Percentiles rank a stretch among this genome's conserved stretches.
These are phyloP conservation scores for Neurospora sublineolata DNA, from an alignment of 495 filamentous ascomycete genomes.

Conservation along the genomic window DNA sequence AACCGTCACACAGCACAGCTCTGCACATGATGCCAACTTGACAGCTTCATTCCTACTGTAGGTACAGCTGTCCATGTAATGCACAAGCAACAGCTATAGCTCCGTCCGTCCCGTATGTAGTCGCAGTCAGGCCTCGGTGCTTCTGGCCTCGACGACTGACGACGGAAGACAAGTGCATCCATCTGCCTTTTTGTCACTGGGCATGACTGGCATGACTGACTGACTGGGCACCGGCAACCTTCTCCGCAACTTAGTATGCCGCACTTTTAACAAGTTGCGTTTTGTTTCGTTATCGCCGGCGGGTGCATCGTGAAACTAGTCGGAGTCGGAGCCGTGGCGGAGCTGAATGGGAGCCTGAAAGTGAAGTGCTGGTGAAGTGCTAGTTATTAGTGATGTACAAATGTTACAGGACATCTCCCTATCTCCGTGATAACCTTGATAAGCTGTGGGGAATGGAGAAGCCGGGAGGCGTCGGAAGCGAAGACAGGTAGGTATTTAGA, in stretches of 20 bases:
- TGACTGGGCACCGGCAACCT: neutral
- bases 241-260: neutral
- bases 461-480: neutral
- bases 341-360: neutral
- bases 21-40: neutral
- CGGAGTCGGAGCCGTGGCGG: neutral
- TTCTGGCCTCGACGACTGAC: neutral
- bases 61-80: neutral
- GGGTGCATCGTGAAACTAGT: neutral
- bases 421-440: neutral
- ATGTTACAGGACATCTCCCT: no score
- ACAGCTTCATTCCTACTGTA: neutral
- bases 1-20: neutral
- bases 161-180: neutral
- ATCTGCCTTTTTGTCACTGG: neutral
- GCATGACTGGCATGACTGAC: neutral
- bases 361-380: no score
- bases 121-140: neutral
- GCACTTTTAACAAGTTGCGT: neutral
- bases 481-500: neutral
- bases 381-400: no score
- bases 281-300: neutral
- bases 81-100: neutral
- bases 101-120: neutral
- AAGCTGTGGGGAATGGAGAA: neutral